Conservation (phyloP, 495 filamentous ascomycete species). For the Penicillium steckii region DNA sequence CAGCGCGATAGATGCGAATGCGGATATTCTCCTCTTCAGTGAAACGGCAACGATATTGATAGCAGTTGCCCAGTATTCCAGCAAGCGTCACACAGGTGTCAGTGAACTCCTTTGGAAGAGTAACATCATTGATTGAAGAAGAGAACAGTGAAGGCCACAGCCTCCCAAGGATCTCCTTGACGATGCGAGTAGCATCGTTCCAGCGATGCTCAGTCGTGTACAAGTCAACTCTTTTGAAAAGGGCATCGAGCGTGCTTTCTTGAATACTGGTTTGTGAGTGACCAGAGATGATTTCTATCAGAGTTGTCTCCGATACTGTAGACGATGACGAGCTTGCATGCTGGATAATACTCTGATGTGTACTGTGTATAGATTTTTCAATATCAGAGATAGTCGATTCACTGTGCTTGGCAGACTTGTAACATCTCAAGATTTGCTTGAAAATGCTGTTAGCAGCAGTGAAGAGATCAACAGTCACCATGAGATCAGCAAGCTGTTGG, state of each 20-base stretch:
- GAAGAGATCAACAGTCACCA: constrained; percentile 32
- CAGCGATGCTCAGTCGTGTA: constrained; percentile 37
- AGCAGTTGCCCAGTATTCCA: constrained; percentile 31
- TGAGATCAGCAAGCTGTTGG: constrained; percentile 32
- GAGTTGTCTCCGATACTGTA: constrained; percentile 23
- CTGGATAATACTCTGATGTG: constrained; percentile 28
- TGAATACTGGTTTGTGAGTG: constrained; percentile 20
- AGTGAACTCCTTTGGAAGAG: constrained; percentile 24
- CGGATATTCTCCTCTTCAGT: constrained; percentile 35
- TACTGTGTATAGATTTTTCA: constrained; percentile 24
- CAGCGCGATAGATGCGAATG: constrained; percentile 31
- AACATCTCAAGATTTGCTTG: constrained; percentile 30
- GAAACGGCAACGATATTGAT: constrained; percentile 33
- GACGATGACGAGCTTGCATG: constrained; percentile 22
- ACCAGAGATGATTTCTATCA: constrained; percentile 35
- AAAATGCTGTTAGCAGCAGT: constrained; percentile 32
- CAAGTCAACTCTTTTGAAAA: constrained; percentile 24
- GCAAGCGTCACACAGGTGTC: constrained; percentile 30
- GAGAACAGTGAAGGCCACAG: constrained; percentile 36
- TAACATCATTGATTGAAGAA: constrained; percentile 31
- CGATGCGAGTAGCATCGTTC: constrained; percentile 34
- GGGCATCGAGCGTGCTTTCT: constrained; percentile 29
- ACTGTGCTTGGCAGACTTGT: constrained; percentile 25
- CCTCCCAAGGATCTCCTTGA: constrained; percentile 33
- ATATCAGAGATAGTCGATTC: constrained; percentile 27